These are phyloP conservation scores for Talaromyces marneffei DNA, from an alignment of 2,329 filamentous ascomycete genomes.

Conservation along the genomic window DNA sequence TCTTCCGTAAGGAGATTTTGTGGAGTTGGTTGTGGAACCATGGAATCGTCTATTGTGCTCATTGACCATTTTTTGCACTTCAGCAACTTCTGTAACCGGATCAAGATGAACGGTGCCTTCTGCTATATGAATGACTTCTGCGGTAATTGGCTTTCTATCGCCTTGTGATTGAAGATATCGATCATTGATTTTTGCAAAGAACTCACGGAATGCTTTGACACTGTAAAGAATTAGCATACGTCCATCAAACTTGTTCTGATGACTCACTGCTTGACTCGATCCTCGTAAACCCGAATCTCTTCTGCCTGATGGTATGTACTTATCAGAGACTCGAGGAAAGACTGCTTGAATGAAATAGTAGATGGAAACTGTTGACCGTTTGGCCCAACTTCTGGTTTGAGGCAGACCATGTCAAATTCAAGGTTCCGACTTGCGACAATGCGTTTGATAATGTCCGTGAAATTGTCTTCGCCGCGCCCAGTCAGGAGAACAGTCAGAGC, in stretches of 20 bases:
- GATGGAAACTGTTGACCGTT: slow-evolving; percentile 69
- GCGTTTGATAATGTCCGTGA: slow-evolving; percentile 70
- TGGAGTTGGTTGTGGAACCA: slow-evolving; percentile 28
- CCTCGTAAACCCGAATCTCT: slow-evolving; percentile 69
- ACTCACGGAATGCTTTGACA: slow-evolving; percentile 77
- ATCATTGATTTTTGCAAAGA: slow-evolving; percentile 72
- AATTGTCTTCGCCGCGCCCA: slow-evolving; percentile 71
- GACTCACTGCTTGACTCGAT: slow-evolving; percentile 52
- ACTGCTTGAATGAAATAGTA: slow-evolving; percentile 91
- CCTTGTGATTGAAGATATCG: slow-evolving; percentile 43
- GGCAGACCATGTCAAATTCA: slow-evolving; percentile 77
- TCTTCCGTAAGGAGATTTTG: slow-evolving; percentile 41
- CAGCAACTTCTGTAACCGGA: slow-evolving; percentile 70
- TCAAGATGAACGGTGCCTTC: slow-evolving; percentile 69
- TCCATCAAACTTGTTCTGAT: neutral
- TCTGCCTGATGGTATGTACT: slow-evolving; percentile 77
- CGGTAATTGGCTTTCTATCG: slow-evolving; percentile 59
- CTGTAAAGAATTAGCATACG: slow-evolving; percentile 26
- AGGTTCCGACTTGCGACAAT: slow-evolving; percentile 73
- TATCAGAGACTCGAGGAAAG: slow-evolving; percentile 72
- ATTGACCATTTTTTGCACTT: slow-evolving; percentile 86
- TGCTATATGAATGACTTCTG: slow-evolving; percentile 80
- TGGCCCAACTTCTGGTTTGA: slow-evolving; percentile 81
- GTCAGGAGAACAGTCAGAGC: slow-evolving; percentile 81
- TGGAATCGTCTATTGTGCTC: slow-evolving; percentile 60